Evolutionary conservation across 176 grass and related monocot species (phyloP).

Genomic region (Juncus effusus): DNA sequence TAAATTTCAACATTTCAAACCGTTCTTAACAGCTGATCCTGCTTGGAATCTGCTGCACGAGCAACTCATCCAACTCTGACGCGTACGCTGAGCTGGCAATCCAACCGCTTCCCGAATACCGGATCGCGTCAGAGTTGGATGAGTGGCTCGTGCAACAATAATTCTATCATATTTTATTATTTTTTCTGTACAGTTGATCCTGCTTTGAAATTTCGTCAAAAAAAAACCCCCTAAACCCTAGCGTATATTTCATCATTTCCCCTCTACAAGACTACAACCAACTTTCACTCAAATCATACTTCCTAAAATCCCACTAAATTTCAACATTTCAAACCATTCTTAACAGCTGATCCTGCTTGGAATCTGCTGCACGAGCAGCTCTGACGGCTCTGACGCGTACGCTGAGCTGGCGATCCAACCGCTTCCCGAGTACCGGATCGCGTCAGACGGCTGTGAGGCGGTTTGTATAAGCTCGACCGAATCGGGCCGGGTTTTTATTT

Average conservation of each 20-base stretch:
- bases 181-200: too few relatives aligned
- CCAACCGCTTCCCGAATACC: slow-evolving; percentile 88
- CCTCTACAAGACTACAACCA: too few relatives aligned
- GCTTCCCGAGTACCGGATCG: slow-evolving; percentile 78
- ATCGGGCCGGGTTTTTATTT: slow-evolving; percentile 85
- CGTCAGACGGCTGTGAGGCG: slow-evolving; percentile 89
- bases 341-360: slow-evolving; percentile 81
- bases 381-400: slow-evolving; percentile 73
- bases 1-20: background rate
- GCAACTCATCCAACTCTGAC: slow-evolving; percentile 66
- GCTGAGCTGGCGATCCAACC: slow-evolving; percentile 88
- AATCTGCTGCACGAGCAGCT: slow-evolving; percentile 78
- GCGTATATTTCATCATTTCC: background rate
- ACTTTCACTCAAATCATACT: too few relatives aligned
- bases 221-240: too few relatives aligned
- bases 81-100: slow-evolving; percentile 84
- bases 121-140: slow-evolving; percentile 71
- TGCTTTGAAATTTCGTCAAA: too few relatives aligned
- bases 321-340: background rate
- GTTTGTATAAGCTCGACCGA: slow-evolving; percentile 84
- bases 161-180: too few relatives aligned
- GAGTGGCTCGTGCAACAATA: slow-evolving; percentile 32
- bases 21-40: slow-evolving; percentile 59
- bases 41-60: slow-evolving; percentile 83
- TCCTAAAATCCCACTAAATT: too few relatives aligned